phyloP scores from a whole-genome alignment of 768 basidiomycete genomes.

The Hypsizygus marmoreus region DNA sequence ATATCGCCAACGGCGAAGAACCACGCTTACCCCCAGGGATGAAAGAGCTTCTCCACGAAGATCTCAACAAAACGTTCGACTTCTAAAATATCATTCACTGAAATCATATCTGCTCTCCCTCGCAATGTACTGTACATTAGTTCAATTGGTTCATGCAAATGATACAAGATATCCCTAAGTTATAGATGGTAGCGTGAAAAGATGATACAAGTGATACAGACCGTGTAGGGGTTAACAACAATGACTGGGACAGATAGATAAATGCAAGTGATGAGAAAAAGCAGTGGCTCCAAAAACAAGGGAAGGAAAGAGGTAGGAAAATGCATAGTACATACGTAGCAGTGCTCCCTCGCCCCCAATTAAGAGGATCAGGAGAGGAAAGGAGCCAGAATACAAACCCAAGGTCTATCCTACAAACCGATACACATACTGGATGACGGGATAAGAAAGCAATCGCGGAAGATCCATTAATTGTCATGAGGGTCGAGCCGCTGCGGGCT shows the following conservation, averaged over 20 bases:
- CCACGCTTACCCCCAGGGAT: constrained; percentile 89
- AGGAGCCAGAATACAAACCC: neutral
- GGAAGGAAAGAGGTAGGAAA: neutral
- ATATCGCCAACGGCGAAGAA: constrained; percentile 51
- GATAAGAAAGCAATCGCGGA: neutral
- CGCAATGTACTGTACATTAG: too few species aligned
- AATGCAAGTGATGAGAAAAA: constrained; percentile 19
- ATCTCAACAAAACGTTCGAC: constrained; percentile 86
- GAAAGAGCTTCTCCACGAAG: constrained; percentile 80
- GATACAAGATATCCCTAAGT: constrained; percentile 4
- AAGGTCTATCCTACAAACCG: neutral
- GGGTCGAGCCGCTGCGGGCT: constrained; percentile 28
- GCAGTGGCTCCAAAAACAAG: neutral
- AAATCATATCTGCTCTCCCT: neutral
- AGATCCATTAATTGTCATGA: neutral
- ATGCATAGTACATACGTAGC: constrained; percentile 6
- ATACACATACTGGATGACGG: neutral
- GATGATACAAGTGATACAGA: constrained; percentile 13
- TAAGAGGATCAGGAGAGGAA: neutral
- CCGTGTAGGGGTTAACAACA: constrained; percentile 3
- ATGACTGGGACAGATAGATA: neutral
- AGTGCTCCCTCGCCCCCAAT: neutral
- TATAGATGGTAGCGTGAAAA: too few species aligned
- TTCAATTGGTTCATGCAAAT: neutral
- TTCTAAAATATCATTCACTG: constrained; percentile 42